A percentile compares a stretch with the other conserved stretches of the same genome.
Conservation (phyloP, 2,329 filamentous ascomycete species). For the Hansfordia pulvinata region DNA sequence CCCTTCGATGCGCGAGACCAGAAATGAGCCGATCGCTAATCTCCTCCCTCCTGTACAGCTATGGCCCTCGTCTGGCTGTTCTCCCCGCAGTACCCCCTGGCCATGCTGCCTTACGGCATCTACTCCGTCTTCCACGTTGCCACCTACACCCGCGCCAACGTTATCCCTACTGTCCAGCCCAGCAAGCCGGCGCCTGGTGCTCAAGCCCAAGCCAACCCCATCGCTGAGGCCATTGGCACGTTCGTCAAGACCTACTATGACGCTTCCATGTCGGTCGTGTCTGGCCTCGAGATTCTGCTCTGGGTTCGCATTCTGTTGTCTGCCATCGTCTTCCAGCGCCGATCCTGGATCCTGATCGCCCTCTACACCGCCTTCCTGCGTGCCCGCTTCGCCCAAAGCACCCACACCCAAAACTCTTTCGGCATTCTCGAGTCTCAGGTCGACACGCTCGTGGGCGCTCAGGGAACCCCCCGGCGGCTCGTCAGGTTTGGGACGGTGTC, state of each 20-base stretch:
- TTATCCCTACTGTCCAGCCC: conserved; percentile 77
- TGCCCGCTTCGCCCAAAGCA: conserved; percentile 78
- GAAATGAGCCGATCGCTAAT: conserved; percentile 5
- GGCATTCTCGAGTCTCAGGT: conserved; percentile 57
- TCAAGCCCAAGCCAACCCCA: conserved; percentile 42
- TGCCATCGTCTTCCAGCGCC: conserved; percentile 75
- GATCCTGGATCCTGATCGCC: conserved; percentile 76
- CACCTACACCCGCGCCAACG: conserved; percentile 86
- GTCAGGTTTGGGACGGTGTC: conserved; percentile 66
- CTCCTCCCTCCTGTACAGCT: conserved; percentile 36
- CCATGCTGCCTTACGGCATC: conserved; percentile 85
- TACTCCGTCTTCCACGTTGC: conserved; percentile 98
- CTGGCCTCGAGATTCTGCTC: conserved; percentile 73
- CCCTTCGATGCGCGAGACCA: background rate
- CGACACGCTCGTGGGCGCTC: conserved; percentile 72
- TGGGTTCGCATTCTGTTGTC: conserved; percentile 74
- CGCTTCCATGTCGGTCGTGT: conserved; percentile 84
- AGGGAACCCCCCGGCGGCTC: conserved; percentile 73
- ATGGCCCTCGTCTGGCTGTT: conserved; percentile 96
- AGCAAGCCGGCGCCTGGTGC: conserved; percentile 42
- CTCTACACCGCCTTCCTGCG: conserved; percentile 90
- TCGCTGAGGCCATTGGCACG: conserved; percentile 71
- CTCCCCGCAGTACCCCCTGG: conserved; percentile 76
- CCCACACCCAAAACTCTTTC: conserved; percentile 79
- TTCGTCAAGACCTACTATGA: conserved; percentile 99